A percentile compares a stretch with the other conserved stretches of the same genome.
phyloP scores from a whole-genome alignment of 2,329 filamentous ascomycete genomes.

The Aspergillus japonicus region DNA sequence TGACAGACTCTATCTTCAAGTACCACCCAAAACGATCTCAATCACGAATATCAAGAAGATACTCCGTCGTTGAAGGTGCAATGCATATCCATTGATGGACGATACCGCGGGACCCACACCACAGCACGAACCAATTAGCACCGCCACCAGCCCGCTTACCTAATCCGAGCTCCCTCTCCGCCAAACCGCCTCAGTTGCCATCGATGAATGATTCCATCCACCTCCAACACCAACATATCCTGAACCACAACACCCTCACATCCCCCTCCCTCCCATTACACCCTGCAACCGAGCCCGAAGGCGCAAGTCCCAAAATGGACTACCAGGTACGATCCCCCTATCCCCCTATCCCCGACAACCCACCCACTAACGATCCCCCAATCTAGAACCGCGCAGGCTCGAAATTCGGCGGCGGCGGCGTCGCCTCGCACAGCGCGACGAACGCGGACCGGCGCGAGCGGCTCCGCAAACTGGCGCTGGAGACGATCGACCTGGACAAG shows the following conservation, averaged over 20 bases:
- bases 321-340: constrained; percentile 49
- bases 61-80: too few species aligned
- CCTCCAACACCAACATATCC: constrained; percentile 4
- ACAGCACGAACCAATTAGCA: too few species aligned
- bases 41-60: too few species aligned
- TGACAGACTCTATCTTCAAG: neutral
- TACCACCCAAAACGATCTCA: too few species aligned
- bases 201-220: too few species aligned
- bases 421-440: constrained; percentile 87
- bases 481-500: constrained; percentile 98
- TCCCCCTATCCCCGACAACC: neutral
- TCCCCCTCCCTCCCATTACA: neutral
- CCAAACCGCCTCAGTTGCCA: too few species aligned
- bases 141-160: too few species aligned
- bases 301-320: constrained; percentile 42
- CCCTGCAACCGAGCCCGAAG: neutral
- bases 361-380: constrained; percentile 13
- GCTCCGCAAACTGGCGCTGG: constrained; percentile 94
- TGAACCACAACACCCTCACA: constrained; percentile 6
- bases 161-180: neutral
- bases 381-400: constrained; percentile 84
- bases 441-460: constrained; percentile 97
- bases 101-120: too few species aligned
- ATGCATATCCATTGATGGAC: too few species aligned
- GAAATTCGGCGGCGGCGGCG: constrained; percentile 96